Evolutionary conservation across 1,284 basidiomycete species (phyloP), one percentile per base, ranked within the genome.

Genomic region (Moesziomyces sp.): DNA sequence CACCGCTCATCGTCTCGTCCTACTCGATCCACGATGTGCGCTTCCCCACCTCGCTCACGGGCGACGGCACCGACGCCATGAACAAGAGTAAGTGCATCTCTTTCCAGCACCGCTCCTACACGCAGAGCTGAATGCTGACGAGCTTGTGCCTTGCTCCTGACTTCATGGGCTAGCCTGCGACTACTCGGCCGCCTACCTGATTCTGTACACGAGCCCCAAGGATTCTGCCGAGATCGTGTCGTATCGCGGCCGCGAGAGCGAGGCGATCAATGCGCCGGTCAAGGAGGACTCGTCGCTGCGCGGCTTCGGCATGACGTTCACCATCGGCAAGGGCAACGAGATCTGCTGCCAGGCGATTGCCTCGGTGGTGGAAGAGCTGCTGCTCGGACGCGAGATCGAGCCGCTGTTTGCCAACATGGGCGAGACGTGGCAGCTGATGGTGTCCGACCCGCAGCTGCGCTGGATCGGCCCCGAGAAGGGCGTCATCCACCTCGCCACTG

Each of bases 171-270:
- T 11, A 71, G 62, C 94, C 85, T 76, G 74, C 61, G 93, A 97
- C 86, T 97, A 97, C 86, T 94, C 92, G 1, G 92, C 93, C 0
- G 94, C 94, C 2, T 97, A 97, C 84, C 87, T 97, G 48, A 89
- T 89, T 10, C 87, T 97, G 58, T 86, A 89, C 77, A 94, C 94
- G 3, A 88, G 90, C 16, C 68, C 73, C 9, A 71, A 68, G 54
- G 67, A 64, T 28, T 26, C 43, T 23, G 58, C 63, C 40, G 30
- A 74, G 47, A 56, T 70, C 19, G 60, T 67, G n/a, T 69, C 65
- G 35, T 70, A 75, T 46, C 63, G 60, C 13, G 72, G 72, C 38
- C 58, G 66, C n/a, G 66, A 69, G 53, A 58, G 44, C 35, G 62
- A 74, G 19, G 55, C 62, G 49, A 70, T 74, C 72, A 74, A 74